A percentile compares a stretch with the other conserved stretches of the same genome.
These are phyloP conservation scores for Dacryopinax spathularia DNA, from an alignment of 768 basidiomycete genomes.

Conservation along the genomic window DNA sequence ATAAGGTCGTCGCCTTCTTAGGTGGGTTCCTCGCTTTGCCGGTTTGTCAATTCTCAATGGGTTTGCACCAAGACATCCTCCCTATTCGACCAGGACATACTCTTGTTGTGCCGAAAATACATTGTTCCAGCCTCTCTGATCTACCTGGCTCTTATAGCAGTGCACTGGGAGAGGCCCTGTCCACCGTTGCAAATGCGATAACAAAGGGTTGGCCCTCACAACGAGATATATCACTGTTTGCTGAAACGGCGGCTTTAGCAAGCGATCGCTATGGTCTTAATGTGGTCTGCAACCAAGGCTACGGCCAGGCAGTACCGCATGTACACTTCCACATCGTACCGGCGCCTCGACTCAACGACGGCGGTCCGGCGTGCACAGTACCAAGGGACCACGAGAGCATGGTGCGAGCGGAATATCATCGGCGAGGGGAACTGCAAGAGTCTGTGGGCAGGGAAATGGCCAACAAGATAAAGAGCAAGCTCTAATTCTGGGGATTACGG, in stretches of 20 bases:
- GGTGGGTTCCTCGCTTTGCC: background rate
- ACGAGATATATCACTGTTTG: background rate
- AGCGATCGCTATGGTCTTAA: slow-evolving; percentile 12
- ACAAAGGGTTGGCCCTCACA: slow-evolving; percentile 8
- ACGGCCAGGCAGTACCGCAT: slow-evolving; percentile 4
- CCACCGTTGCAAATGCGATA: slow-evolving; percentile 10
- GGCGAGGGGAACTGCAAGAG: slow-evolving; percentile 11
- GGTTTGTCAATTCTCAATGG: background rate
- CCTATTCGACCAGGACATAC: slow-evolving; percentile 11
- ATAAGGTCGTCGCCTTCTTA: background rate
- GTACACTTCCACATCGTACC: slow-evolving; percentile 14
- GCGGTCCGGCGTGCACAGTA: background rate
- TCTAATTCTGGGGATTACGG: slow-evolving; percentile 5
- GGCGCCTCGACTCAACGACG: slow-evolving; percentile 3
- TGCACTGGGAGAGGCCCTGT: slow-evolving; percentile 10
- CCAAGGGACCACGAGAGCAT: slow-evolving; percentile 10
- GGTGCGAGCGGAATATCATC: slow-evolving; percentile 10
- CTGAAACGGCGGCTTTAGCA: background rate
- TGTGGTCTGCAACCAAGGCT: slow-evolving; percentile 14
- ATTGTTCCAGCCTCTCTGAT: slow-evolving; percentile 9
- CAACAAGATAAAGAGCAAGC: slow-evolving; percentile 10
- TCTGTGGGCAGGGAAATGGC: slow-evolving; percentile 11
- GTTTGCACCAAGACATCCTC: slow-evolving; percentile 8
- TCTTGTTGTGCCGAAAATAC: slow-evolving; percentile 11
- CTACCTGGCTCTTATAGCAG: slow-evolving; percentile 6